Evolutionary conservation across 164 flowering plant species (phyloP), one percentile per base, ranked within the genome.

Genomic region (Malania oleifera): DNA sequence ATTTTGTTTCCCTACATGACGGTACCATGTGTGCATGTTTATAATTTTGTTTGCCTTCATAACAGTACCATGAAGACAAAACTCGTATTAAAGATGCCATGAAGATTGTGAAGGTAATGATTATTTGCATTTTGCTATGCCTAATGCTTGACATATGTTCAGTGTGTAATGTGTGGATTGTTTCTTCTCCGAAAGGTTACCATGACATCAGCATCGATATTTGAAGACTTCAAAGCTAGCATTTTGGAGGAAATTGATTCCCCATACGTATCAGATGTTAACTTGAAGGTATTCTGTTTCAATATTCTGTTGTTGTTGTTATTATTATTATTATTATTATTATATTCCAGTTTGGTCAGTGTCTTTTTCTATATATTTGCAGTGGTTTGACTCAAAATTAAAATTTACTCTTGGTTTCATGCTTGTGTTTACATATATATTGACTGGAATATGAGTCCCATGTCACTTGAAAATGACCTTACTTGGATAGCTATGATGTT

Each of bases 11-110:
- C 23, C 51, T n/a, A n/a, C n/a, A n/a, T n/a, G n/a, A n/a, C n/a
- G n/a, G n/a, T n/a, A n/a, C n/a, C n/a, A n/a, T n/a, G n/a, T n/a
- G n/a, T n/a, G n/a, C n/a, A n/a, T n/a, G n/a, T n/a, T n/a, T n/a
- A n/a, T n/a, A n/a, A n/a, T n/a, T n/a, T n/a, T n/a, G n/a, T n/a
- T 51, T 66, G 10, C 45, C 27, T 45, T 26, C 20, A 64, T 62
- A 50, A 49, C 85, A 95, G 97, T 91, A 87, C 66, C 84, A 80
- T 55, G 96, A 89, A 34, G 96, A 95, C 69, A 91, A 82, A 70
- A 62, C 75, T 39, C 79, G 72, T 9, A 60, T 91, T 39, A 95
- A 95, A 70, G 98, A 95, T 68, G 77, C 70, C 10, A 27, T 85
- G 68, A 91, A 91, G 79, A 66, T 49, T 37, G 80, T 62, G 54